Percentiles rank a stretch among this genome's conserved stretches.
These are phyloP conservation scores for Marchantia polymorpha DNA, from an alignment of 225 moss, liverwort and hornwort species.

Conservation along the genomic window DNA sequence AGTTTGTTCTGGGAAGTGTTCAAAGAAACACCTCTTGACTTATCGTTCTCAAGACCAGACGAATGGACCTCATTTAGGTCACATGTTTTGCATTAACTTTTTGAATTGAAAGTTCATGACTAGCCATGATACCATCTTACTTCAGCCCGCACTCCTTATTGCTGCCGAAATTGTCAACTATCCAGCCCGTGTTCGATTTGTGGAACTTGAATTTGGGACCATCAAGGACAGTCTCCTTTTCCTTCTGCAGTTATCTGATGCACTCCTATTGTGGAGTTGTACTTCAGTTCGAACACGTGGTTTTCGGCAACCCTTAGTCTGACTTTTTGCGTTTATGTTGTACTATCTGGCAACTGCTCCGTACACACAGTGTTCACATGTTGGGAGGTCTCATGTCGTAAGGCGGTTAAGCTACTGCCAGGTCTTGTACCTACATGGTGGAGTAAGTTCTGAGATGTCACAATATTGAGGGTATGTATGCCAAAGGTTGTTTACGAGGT, in stretches of 20 bases:
- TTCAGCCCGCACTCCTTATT: background rate
- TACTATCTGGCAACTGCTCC: conserved; percentile 7
- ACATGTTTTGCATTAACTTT: too few species aligned
- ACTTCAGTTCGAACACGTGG: background rate
- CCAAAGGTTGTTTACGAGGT: conserved; percentile 8
- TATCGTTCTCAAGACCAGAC: too few species aligned
- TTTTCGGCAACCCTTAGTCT: background rate
- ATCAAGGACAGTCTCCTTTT: background rate
- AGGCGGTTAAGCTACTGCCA: conserved; percentile 15
- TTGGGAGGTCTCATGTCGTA: conserved; percentile 7
- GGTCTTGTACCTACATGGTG: conserved; percentile 3
- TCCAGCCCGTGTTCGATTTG: background rate
- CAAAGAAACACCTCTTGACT: too few species aligned
- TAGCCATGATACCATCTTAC: background rate
- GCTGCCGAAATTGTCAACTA: background rate
- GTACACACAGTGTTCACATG: conserved; percentile 10
- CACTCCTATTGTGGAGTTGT: background rate
- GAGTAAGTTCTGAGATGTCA: conserved; percentile 7
- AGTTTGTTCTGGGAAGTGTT: too few species aligned
- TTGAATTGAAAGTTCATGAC: background rate
- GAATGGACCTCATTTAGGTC: too few species aligned
- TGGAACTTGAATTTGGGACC: background rate
- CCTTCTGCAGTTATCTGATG: background rate
- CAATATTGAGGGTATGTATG: background rate
- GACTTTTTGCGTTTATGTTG: conserved; percentile 8